These are phyloP conservation scores for Carex parvula DNA, from an alignment of 176 grass and related monocot species.

Conservation along the genomic window DNA sequence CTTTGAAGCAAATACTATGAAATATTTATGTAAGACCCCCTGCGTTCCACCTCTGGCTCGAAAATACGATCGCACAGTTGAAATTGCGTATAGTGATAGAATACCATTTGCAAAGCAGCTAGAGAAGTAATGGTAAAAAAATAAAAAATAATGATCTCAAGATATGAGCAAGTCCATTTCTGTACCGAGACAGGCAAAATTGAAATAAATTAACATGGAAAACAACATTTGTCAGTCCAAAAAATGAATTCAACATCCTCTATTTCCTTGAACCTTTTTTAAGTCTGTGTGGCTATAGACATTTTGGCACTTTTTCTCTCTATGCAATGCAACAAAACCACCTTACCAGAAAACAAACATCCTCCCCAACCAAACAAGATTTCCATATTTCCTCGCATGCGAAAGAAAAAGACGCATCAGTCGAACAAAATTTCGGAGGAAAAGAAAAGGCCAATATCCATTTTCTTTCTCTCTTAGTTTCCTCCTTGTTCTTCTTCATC, in stretches of 20 bases:
- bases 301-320: neutral
- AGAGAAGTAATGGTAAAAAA: neutral
- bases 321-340: neutral
- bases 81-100: too few relatives aligned
- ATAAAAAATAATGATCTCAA: neutral
- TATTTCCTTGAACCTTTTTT: constrained; percentile 7
- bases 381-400: constrained; percentile 4
- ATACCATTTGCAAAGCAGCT: neutral
- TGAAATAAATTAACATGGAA: neutral
- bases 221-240: neutral
- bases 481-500: constrained; percentile 11
- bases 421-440: constrained; percentile 10
- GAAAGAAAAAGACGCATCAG: neutral
- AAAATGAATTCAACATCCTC: neutral
- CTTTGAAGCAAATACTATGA: too few relatives aligned
- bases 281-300: constrained; percentile 12
- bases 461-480: neutral
- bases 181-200: neutral
- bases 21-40: too few relatives aligned
- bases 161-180: too few relatives aligned
- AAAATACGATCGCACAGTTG: too few relatives aligned
- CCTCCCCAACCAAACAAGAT: neutral
- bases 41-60: too few relatives aligned
- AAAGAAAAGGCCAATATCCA: constrained; percentile 6
- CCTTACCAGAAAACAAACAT: neutral